Conservation (phyloP, 73 alveolate species). For the Breviolum minutum region DNA sequence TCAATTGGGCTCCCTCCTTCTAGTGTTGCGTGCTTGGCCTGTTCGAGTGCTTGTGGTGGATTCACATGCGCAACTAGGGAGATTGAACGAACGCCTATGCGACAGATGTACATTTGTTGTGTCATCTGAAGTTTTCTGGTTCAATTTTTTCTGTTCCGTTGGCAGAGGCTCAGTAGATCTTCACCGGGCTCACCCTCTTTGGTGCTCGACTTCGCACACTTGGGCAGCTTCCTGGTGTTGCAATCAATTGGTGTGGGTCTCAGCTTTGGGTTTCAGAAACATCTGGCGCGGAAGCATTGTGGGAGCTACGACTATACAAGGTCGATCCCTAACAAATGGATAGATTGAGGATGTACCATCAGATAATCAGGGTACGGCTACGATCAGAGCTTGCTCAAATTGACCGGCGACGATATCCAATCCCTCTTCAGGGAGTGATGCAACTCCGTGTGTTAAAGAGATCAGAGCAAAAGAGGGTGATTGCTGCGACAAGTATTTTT, state of each 20-base stretch:
- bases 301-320: not conserved
- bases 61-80: not conserved
- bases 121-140: not conserved
- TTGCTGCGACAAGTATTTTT: too few relatives aligned
- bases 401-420: constrained; percentile 13
- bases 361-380: not conserved
- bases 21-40: not conserved
- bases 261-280: not conserved
- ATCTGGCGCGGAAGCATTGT: not conserved
- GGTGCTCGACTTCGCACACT: not conserved
- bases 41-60: not conserved
- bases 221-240: constrained; percentile 6
- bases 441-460: not conserved
- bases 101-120: too few relatives aligned
- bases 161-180: constrained; percentile 3
- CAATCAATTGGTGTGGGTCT: constrained; percentile 1
- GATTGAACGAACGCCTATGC: too few relatives aligned
- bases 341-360: not conserved
- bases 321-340: not conserved
- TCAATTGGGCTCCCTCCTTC: not conserved
- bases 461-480: not conserved
- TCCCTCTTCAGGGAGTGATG: constrained; percentile 15
- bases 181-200: not conserved
- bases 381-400: constrained; percentile 3
- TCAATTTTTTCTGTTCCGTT: not conserved